Conservation (phyloP, 1,284 basidiomycete genomes). For the Fomitopsis palustris region DNA sequence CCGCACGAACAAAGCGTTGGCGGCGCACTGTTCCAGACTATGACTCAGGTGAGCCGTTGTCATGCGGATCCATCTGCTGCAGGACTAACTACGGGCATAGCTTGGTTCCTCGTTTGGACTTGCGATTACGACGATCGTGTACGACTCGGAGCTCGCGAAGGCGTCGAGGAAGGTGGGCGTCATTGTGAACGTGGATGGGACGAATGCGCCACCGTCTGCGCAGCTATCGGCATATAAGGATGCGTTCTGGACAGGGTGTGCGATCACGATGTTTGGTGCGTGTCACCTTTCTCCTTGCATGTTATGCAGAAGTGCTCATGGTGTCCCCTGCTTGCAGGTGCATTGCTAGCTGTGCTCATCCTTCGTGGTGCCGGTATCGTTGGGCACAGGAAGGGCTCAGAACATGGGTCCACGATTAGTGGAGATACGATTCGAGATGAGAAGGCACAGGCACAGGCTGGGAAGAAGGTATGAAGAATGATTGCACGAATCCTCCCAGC, state of each 20-base stretch:
- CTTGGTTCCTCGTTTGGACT: conserved; percentile 75
- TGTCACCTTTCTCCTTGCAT: not conserved
- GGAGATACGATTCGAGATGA: conserved; percentile 6
- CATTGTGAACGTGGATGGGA: conserved; percentile 22
- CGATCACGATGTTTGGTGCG: conserved; percentile 55
- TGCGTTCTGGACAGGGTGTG: conserved; percentile 63
- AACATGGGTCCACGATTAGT: conserved; percentile 2
- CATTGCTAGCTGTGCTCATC: conserved; percentile 46
- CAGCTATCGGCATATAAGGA: conserved; percentile 52
- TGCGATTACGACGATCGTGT: conserved; percentile 73
- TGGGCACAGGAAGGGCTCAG: conserved; percentile 33
- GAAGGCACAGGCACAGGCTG: conserved; percentile 1
- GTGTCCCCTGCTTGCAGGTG: conserved; percentile 33
- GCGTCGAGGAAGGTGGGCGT: conserved; percentile 32
- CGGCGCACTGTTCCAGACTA: conserved; percentile 74
- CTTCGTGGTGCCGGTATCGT: conserved; percentile 59
- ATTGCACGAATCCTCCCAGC: not conserved
- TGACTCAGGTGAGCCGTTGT: conserved; percentile 56
- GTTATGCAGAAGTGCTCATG: not conserved
- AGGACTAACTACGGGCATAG: conserved; percentile 28
- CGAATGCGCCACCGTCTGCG: conserved; percentile 35
- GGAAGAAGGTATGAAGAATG: not conserved
- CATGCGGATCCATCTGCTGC: not conserved
- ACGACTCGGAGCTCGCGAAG: conserved; percentile 44
- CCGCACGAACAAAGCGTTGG: conserved; percentile 79